Base-by-base conservation (phyloP, 148 eudicot genomes). In the Mesembryanthemum crystallinum region DNA sequence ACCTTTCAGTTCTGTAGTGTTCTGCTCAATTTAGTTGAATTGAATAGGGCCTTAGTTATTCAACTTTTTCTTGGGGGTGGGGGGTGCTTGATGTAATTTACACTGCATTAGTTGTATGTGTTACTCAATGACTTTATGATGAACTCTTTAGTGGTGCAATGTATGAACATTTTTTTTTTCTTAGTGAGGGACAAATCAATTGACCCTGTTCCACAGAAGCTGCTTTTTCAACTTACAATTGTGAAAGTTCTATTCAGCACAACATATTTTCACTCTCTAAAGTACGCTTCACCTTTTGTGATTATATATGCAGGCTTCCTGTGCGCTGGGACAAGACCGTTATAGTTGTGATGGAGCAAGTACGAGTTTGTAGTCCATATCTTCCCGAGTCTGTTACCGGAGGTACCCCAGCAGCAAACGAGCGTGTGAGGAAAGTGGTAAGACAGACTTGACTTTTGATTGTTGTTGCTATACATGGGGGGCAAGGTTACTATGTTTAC, bases 381-480 rank as follows among this genome's bases (percentile, higher is more conserved):
- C 88, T 79, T 51, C 89, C 98, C n/a, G 96, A 95, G 69, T 90
- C 90, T 64, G 98, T 95, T 67, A 66, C 70, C 57, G 98, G 98
- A 63, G 98, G 98, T 72, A 88, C 97, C 52, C 79, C 92, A n/a
- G 94, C 97, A 64, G 96, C 97, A 43, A 95, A 90, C 71, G 97
- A 92, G 25, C 97, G 97, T 20, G 98, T 95, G 73, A 90, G 88
- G 76, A 95, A 95, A 95, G 98, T 95, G 97, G 98, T 95, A 87
- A 75, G 93, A 66, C 42, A 15, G 12, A 60, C 64, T 55, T 51
- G 8, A 55, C 1, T 9, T 62, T 23, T 52, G 18, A 51, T 9
- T 23, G 39, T 77, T 39, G 13, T 42, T 13, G 12, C 45, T 25
- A 5, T 45, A 45, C 14, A 45, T 45, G 49, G 9, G 49, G 14